Evolutionary conservation across 2,329 filamentous ascomycete species (phyloP), one percentile per base, ranked within the genome.

Genomic region (Curvularia sp.): DNA sequence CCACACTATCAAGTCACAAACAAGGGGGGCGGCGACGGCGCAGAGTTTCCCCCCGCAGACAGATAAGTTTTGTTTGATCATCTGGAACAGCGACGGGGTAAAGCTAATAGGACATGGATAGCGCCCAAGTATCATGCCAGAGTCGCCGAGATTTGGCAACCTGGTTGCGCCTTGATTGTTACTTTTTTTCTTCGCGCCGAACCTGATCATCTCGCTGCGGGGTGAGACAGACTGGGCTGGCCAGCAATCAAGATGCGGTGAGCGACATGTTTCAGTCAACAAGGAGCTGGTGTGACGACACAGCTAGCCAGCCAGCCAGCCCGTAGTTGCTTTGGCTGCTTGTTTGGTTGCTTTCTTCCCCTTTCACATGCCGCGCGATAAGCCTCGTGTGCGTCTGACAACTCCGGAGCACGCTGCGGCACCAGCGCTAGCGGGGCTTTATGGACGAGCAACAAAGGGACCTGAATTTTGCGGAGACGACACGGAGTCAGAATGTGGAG

Each of bases 291-390:
- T 66, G 59, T 38, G 44, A 66, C 62, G 57, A 59, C 53, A 15
- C 43, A n/a, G n/a, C 20, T 28, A 28, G 12, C 42, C 15, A 46
- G 26, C 18, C 18, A 51, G 28, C 20, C 54, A 28, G 24, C n/a
- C 57, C 64, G 58, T 61, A 62, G 22, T 60, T 58, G 61, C 28
- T 64, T 31, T 62, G 64, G 18, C 55, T 58, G 63, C 28, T 64
- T 4, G 24, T 18, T 18, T 18, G 18, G 18, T 18, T 18, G 18
- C 18, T 18, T 18, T 18, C 24, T 62, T 62, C 58, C 54, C 53
- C 58, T 61, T 61, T 55, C 60, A 51, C 62, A 62, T 62, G 61
- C 55, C 51, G 35, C 33, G 59, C 63, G 65, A 69, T 68, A 69
- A 70, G 66, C 46, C 31, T 49, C 54, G 44, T 30, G n/a, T 35